Base-by-base conservation (phyloP, 202 grass and related monocot genomes). In the Thinopyrum obtusiflorum region DNA sequence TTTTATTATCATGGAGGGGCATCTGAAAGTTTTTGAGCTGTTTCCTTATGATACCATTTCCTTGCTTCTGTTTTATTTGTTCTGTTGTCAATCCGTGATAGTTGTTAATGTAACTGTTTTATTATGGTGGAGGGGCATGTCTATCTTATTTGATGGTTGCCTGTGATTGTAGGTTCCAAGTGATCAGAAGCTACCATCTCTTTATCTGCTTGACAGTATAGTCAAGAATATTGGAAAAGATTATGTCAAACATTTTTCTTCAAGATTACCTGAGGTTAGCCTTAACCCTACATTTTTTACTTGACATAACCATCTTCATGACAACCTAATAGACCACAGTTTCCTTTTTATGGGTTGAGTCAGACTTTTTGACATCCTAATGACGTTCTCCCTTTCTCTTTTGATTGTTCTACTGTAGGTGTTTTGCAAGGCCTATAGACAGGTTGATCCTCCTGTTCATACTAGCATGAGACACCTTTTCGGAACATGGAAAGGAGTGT, bases 211-310 rank as follows among this genome's bases (percentile, higher is more conserved):
- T 73, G 97, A 99, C 85, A 99, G 97, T 86, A 97, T 99, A 82
- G 97, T 99, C 65, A 99, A 99, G 86, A 99, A 99, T 88, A 94
- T 99, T 24, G 97, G 93, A 84, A 94, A 91, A 90, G 93, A 97
- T 84, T 99, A 99, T 75, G 84, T 93, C 46, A 99, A 91, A 82
- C 88, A 99, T 92, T 99, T 99, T 88, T 90, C 93, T 79, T 60
- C 85, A 67, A 90, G 87, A 62, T 78, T 99, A 83, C 90, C 93
- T 73, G 93, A 99, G 92, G 97, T 97, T 83, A 69, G 76, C 17
- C 39, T 84, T 49, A 14, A 66, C 47, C 24, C 61, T 79, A 32
- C 75, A 32, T 65, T 65, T 83, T 70, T 85, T 65, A 73, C 49
- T 78, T 31, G 31, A 78, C 37, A 37, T 33, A 23, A 55, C 65